Conservation (phyloP, 2,329 filamentous ascomycete species). For the Cylindrodendrum hubeiense region DNA sequence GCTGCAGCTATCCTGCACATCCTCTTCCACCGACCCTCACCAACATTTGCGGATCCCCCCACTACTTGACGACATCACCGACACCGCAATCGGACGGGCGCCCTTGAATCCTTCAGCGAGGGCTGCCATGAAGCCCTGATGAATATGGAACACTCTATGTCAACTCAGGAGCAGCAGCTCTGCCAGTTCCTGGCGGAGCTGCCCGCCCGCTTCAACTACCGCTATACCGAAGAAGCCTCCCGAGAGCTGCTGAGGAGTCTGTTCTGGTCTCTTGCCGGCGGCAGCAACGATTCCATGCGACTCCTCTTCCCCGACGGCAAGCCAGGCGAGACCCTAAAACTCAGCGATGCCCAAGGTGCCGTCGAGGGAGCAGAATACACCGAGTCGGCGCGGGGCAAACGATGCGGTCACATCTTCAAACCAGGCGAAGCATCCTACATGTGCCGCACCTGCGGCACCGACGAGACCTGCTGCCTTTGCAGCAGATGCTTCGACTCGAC, state of each 20-base stretch:
- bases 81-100: slow-evolving; percentile 30
- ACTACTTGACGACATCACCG: slow-evolving; percentile 41
- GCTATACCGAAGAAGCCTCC: slow-evolving; percentile 79
- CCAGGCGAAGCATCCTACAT: slow-evolving; percentile 92
- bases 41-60: slow-evolving; percentile 36
- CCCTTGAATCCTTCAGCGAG: slow-evolving; percentile 22
- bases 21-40: slow-evolving; percentile 39
- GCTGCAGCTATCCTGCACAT: slow-evolving; percentile 27
- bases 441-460: slow-evolving; percentile 93
- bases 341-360: slow-evolving; percentile 91
- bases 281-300: slow-evolving; percentile 78
- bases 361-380: slow-evolving; percentile 95
- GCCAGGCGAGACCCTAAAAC: slow-evolving; percentile 75
- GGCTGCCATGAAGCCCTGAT: slow-evolving; percentile 44
- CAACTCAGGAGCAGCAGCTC: slow-evolving; percentile 83
- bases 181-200: slow-evolving; percentile 85
- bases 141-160: slow-evolving; percentile 67
- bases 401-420: slow-evolving; percentile 98
- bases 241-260: slow-evolving; percentile 81
- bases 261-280: slow-evolving; percentile 87
- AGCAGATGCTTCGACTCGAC: slow-evolving; percentile 95
- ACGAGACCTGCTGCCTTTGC: slow-evolving; percentile 96
- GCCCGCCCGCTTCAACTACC: slow-evolving; percentile 78
- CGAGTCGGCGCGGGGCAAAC: slow-evolving; percentile 88
- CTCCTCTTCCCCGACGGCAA: slow-evolving; percentile 86